Base-by-base conservation (phyloP, 192 early-diverging fungal genomes). In the Pilaira anomala region DNA sequence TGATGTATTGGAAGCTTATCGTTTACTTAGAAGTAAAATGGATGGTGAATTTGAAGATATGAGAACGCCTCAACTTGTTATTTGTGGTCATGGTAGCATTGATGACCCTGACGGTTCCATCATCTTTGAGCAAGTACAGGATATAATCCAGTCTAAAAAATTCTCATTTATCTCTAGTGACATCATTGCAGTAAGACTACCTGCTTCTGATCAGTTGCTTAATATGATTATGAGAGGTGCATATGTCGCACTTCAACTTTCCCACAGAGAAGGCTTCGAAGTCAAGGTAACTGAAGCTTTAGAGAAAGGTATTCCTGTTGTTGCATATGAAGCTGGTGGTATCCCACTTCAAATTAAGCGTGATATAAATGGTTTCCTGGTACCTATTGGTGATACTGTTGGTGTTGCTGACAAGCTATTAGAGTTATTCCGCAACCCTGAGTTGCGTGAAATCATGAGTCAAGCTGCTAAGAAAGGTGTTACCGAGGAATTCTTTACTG, bases 101-200 rank as follows among this genome's bases (percentile, higher is more conserved):
- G 91, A 93, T 72, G 91, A 93, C 71, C 91, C 91, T 21, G 91
- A 93, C 58, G 91, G 88, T 48, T 80, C 79, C 1, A 57, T 86
- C 14, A 81, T 90, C 36, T 89, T 82, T 61, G 80, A 87, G 36
- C 73, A 87, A 68, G 67, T 83, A 25, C 62, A 83, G 30, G 59
- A 64, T 28, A 66, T 78, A 42, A 73, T 89, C 12, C 18, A 68
- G 21, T 63, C 69, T 24, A 59, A 80, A 2, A 71, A 78, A 26
- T 93, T 83, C 61, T 42, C 74, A 19, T 49, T 67, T 16, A 82
- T 90, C 41, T 63, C 68, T 36, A 55, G 57, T 39, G 85, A 88
- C 40, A 83, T 88, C 28, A 80, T 81, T 56, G 75, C 81, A 24
- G 82, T 72, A 3, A 81, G 91, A 7, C 66, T 92, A 18, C 91